Evolutionary conservation across 108 stramenopile species (phyloP).

Genomic region (Stephanodiscus minutulus): DNA sequence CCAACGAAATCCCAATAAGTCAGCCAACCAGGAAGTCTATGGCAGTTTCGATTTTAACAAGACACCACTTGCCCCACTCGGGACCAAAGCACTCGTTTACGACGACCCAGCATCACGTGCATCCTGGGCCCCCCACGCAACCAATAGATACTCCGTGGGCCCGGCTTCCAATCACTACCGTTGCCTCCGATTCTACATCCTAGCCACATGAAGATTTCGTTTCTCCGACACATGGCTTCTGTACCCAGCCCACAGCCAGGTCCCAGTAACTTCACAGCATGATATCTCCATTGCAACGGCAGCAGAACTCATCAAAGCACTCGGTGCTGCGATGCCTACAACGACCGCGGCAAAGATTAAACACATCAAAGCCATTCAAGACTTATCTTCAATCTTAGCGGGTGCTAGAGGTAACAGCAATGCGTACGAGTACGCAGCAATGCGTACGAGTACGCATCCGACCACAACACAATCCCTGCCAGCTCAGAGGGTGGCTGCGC

Average conservation of each 20-base stretch:
- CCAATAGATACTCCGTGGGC: slow-evolving; percentile 37
- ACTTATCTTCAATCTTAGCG: too few species aligned
- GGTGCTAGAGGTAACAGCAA: too few species aligned
- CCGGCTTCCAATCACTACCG: slow-evolving; percentile 42
- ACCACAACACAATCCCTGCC: too few species aligned
- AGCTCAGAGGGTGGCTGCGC: neutral
- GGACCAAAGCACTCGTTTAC: slow-evolving; percentile 16
- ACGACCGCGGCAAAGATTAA: too few species aligned
- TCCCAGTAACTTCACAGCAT: neutral
- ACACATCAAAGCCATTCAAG: too few species aligned
- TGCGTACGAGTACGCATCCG: too few species aligned
- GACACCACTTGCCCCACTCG: slow-evolving; percentile 12
- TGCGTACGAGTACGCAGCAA: too few species aligned
- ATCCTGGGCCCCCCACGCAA: slow-evolving; percentile 26
- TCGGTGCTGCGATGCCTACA: too few species aligned
- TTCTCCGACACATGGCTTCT: slow-evolving; percentile 29
- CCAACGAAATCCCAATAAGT: too few species aligned
- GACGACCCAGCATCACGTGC: slow-evolving; percentile 22
- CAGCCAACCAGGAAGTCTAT: too few species aligned
- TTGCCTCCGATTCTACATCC: slow-evolving; percentile 32
- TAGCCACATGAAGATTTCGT: slow-evolving; percentile 17
- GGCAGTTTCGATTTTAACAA: slow-evolving; percentile 49
- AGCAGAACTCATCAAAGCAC: too few species aligned
- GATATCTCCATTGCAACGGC: neutral
- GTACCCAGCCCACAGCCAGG: neutral